Base-by-base conservation (phyloP, 2,329 filamentous ascomycete genomes). In the Pseudogymnoascus sp. region DNA sequence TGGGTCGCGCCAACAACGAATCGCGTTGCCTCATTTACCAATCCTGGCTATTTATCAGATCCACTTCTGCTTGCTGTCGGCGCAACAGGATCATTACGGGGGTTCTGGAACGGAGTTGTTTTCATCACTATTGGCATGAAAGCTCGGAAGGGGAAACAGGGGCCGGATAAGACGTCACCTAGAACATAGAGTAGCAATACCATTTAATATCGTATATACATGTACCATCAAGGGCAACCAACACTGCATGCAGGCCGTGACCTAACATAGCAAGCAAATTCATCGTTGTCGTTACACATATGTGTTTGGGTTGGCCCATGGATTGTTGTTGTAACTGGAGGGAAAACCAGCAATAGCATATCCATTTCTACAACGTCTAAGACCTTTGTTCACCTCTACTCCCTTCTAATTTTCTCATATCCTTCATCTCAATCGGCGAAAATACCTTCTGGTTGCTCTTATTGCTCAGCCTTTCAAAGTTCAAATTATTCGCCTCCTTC, bases 1-100 rank as follows among this genome's bases (percentile, higher is more conserved):
- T 90, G 87, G 87, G 83, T 92, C 63, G 90, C 84, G 2, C 90
- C 88, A 3, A 89, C 86, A 43, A 81, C 87, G 66, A 93, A 93
- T 73, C 82, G 90, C 21, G 82, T 92, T 8, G 39, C 66, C 78
- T 2, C 75, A 79, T 1, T 80, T 78, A 13, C 81, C 85, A 41
- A 79, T 80, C 0, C 81, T 93, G 45, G 86, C 90, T 71, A 84
- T 88, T 67, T 83, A 11, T 74, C 73, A 86, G 70, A 86, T 87
- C 37, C 85, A 87, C 0, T 81, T 90, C 43, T 89, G 92, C 1
- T 80, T 93, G n/a, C 90, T 90, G 0, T 80, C 90, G 0, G 73
- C 21, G 67, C 70, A 1, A 72, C 74, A 8, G 75, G 75, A 1
- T 76, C 75, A 0, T 66, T 77, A 34, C 90, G 93, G 71, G 90